These are phyloP conservation scores for rapeseed (Brassica napus) DNA, from an alignment of 345 rosid genomes.

Conservation along the genomic window Da-Ae NC_063449.1:38420501-38421000, in stretches of 20 bases:
- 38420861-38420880: background rate
- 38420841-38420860: background rate
- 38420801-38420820: background rate
- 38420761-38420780: background rate
- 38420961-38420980: background rate
- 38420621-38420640: background rate
- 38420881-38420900: background rate
- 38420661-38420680: no score
- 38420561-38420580: background rate
- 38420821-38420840: background rate
- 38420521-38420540: background rate
- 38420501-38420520: background rate
- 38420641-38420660: background rate
- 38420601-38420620: background rate
- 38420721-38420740: background rate
- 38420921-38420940: background rate
- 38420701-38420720: background rate
- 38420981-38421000: background rate
- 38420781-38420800: background rate
- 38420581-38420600: background rate
- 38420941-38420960: background rate
- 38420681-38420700: background rate
- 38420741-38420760: background rate
- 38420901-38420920: background rate
- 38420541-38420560: background rate